A percentile compares a stretch with the other conserved stretches of the same genome.
These are phyloP conservation scores for Davidsoniella neocaledoniae DNA, from an alignment of 2,329 filamentous ascomycete species.

Conservation along the genomic window DNA sequence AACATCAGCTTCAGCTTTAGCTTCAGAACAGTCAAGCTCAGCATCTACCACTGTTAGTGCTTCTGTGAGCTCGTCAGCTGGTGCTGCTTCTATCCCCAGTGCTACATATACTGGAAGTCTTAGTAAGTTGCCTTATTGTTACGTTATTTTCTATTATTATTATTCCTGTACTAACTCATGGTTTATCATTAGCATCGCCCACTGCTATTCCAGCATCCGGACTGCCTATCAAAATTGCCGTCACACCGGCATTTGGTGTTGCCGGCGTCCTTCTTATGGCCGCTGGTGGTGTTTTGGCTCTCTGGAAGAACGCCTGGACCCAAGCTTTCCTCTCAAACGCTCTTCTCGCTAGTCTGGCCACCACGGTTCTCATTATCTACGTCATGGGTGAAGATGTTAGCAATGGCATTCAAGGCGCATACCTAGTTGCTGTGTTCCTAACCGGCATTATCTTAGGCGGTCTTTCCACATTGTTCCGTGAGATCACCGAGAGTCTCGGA, in stretches of 20 bases:
- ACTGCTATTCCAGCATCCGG: conserved; percentile 1
- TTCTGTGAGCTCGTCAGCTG: not conserved
- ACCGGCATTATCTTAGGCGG: conserved; percentile 61
- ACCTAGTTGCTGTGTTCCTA: conserved; percentile 60
- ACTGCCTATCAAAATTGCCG: conserved; percentile 47
- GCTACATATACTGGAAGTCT: conserved; percentile 4
- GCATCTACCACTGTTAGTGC: not conserved
- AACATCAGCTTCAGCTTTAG: not conserved
- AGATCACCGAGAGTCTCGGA: conserved; percentile 65
- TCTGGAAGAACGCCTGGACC: conserved; percentile 64
- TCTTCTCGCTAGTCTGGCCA: conserved; percentile 54
- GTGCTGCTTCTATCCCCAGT: not conserved
- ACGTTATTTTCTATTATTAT: not conserved
- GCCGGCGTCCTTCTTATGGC: conserved; percentile 60
- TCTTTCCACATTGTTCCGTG: conserved; percentile 60
- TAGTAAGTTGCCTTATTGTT: not conserved
- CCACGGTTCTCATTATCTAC: conserved; percentile 72
- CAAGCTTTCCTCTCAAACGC: conserved; percentile 68
- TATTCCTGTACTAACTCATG: not conserved
- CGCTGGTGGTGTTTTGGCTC: conserved; percentile 50
- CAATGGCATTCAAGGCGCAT: conserved; percentile 66
- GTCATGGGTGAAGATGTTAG: conserved; percentile 67
- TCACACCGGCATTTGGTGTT: conserved; percentile 71
- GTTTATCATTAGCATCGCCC: not conserved
- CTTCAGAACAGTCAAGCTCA: not conserved